These are phyloP conservation scores for Schizothecium vesticola DNA, from an alignment of 495 filamentous ascomycete genomes.

Conservation along the genomic window DNA sequence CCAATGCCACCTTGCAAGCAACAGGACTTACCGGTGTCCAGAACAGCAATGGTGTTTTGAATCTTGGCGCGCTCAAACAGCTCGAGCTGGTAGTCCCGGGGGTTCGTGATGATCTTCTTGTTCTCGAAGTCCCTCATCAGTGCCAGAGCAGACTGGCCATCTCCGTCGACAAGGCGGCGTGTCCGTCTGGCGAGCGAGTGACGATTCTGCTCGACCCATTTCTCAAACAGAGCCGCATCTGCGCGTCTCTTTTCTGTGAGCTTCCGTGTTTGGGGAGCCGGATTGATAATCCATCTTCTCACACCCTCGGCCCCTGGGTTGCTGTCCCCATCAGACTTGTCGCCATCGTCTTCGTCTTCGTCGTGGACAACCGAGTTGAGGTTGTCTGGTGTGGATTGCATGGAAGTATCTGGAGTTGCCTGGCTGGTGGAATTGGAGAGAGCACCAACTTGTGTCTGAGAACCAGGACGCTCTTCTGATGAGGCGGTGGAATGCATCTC, in stretches of 20 bases:
- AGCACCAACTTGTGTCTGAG: not conserved
- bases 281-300: conserved; percentile 20
- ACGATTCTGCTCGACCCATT: conserved; percentile 35
- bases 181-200: conserved; percentile 10
- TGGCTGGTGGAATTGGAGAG: not conserved
- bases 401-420: not conserved
- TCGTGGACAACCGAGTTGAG: not conserved
- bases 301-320: conserved; percentile 20
- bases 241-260: conserved; percentile 43
- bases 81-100: conserved; percentile 88
- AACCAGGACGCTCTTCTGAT: not conserved
- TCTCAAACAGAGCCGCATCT: conserved; percentile 51
- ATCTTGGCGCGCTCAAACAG: conserved; percentile 84
- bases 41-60: conserved; percentile 86
- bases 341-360: not conserved
- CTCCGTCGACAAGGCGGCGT: conserved; percentile 12
- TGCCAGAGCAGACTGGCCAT: conserved; percentile 21
- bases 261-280: conserved; percentile 26
- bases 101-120: conserved; percentile 58
- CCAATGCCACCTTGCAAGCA: not conserved
- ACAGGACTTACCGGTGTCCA: conserved; percentile 69
- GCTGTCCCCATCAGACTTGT: not conserved
- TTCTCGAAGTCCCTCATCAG: conserved; percentile 30
- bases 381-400: not conserved
- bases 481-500: not conserved